Base-by-base conservation (phyloP, 768 basidiomycete species). In the Antrodiella citrinella region DNA sequence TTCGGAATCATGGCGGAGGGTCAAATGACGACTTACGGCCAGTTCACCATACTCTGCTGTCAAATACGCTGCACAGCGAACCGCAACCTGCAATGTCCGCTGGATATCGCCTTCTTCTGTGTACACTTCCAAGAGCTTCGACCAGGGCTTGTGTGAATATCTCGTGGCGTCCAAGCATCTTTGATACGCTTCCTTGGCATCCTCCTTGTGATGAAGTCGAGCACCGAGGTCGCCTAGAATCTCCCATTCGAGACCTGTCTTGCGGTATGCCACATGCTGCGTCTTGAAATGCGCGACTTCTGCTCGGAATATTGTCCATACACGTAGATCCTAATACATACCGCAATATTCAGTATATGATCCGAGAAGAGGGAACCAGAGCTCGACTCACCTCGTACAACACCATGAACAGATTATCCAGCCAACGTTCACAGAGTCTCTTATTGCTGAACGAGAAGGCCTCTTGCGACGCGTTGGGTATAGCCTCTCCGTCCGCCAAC, bases 261-360 rank as follows among this genome's bases (percentile, higher is more conserved):
- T 98, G 52, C 92, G 82, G 65, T 99, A 99, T 0, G 94, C 93
- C 51, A 98, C 88, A 56, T 96, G 94, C 65, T 98, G 95, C 2
- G 92, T 94, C 64, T 96, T 98, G 79, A 96, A 99, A 64, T 99
- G 96, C 0, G 94, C 93, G 10, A 97, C 89, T 63, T 98, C 96
- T 2, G 96, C 95, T 20, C 96, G 80, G 81, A 95, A 99, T 60
- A 99, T 98, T 1, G 96, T 99, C 86, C 95, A 98, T 3, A 99
- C 89, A 13, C 96, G 82, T 35, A 99, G 73, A 65, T 99, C 96
- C 91, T 94, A 26, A 13, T 11, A 12, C 3, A 35, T 9, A 18
- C n/a, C 20, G 39, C 12, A 13, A 23, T n/a, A n/a, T n/a, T 10
- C n/a, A 13, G 13, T 49, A 46, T 24, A 20, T 20, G 5, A 26